Percentiles rank a stretch among this genome's conserved stretches.
These are phyloP conservation scores for Calonectria pteridis DNA, from an alignment of 2,329 filamentous ascomycete genomes.

Conservation along the genomic window DNA sequence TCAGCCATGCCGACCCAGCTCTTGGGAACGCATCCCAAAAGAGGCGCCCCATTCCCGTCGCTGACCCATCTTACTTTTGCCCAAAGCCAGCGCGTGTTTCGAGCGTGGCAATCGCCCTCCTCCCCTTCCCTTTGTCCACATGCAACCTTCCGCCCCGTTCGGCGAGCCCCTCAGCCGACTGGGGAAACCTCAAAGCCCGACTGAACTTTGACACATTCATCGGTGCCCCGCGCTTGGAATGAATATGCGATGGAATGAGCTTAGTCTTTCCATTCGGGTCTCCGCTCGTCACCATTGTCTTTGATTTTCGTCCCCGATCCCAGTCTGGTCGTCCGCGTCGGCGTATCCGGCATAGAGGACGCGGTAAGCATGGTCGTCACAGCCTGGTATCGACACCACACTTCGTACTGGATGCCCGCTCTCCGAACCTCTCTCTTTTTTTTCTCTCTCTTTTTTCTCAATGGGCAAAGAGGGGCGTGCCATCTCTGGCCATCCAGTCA, in stretches of 20 bases:
- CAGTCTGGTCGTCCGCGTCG: conserved; percentile 17
- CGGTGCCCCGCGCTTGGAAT: conserved; percentile 41
- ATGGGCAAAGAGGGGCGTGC: conserved; percentile 12
- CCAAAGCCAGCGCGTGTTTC: neutral
- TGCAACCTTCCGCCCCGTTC: conserved; percentile 14
- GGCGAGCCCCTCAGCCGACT: conserved; percentile 19
- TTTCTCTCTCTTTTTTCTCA: neutral
- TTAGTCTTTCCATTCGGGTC: neutral
- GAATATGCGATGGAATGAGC: conserved; percentile 35
- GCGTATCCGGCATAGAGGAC: conserved; percentile 13
- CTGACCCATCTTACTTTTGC: conserved; percentile 31
- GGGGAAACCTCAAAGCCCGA: conserved; percentile 23
- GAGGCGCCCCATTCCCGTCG: conserved; percentile 45
- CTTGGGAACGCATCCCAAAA: conserved; percentile 45
- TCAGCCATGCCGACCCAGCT: conserved; percentile 51
- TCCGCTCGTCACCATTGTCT: conserved; percentile 20
- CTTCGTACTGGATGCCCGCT: neutral
- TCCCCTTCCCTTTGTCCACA: conserved; percentile 26
- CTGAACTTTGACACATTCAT: conserved; percentile 27
- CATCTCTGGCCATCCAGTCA: conserved; percentile 4
- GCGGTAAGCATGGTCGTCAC: conserved; percentile 1
- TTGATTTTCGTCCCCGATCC: conserved; percentile 2
- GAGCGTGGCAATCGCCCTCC: conserved; percentile 33
- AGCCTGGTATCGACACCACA: neutral
- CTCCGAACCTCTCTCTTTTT: neutral